Evolutionary conservation across 2,329 filamentous ascomycete genomes (phyloP).

Genomic region (Fusarium udum): DNA sequence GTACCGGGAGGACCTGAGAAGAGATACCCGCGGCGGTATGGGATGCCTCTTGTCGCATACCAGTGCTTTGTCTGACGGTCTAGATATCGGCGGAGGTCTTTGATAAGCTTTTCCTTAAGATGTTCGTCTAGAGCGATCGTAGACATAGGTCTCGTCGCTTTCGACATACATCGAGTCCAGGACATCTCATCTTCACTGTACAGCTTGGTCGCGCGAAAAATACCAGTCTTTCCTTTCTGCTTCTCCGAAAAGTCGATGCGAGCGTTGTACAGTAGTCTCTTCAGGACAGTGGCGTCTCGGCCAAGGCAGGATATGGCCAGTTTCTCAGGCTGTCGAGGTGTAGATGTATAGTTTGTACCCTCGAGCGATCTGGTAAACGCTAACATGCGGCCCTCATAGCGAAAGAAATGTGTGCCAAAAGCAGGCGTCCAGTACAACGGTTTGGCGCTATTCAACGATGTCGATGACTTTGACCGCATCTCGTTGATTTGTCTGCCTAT

Average conservation of each 20-base stretch:
- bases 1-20: constrained; percentile 28
- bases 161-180: constrained; percentile 12
- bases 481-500: not conserved
- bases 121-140: constrained; percentile 14
- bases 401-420: constrained; percentile 12
- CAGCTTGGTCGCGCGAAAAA: not conserved
- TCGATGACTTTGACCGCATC: not conserved
- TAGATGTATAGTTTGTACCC: not conserved
- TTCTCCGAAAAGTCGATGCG: not conserved
- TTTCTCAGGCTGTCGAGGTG: not conserved
- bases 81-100: not conserved
- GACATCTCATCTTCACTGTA: not conserved
- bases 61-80: constrained; percentile 2
- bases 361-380: constrained; percentile 3
- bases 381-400: not conserved
- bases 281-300: constrained; percentile 1
- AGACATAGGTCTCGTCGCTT: constrained; percentile 10
- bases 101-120: not conserved
- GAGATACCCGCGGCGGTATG: constrained; percentile 24
- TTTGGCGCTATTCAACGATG: not conserved
- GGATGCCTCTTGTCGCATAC: constrained; percentile 23
- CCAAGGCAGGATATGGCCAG: constrained; percentile 16
- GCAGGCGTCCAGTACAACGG: constrained; percentile 11
- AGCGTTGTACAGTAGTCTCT: constrained; percentile 11
- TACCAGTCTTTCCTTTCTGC: constrained; percentile 8